Evolutionary conservation across 352 stramenopile genomes (phyloP), one percentile per base, ranked within the genome.

Genomic region (Phytophthora cactorum): DNA sequence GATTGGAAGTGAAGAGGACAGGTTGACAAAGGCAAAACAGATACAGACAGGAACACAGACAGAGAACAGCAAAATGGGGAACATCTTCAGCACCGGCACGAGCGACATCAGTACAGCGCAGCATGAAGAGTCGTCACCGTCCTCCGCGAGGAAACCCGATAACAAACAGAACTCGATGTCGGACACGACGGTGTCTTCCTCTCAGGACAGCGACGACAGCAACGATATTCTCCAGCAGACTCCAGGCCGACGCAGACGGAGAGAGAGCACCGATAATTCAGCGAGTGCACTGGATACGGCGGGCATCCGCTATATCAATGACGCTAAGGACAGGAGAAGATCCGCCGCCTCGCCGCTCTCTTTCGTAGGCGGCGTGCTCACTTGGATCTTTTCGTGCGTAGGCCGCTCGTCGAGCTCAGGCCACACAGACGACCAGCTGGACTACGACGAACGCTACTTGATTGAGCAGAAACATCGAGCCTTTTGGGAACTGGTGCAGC

Each of bases 401-500:
- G 51, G 70, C 14, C 39, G 43, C 9, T 45, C 52, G 11, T 49
- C 57, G 12, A 61, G 17, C 6, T n/a, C 17, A 5, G 38, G 12
- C 8, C 43, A 59, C 17, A n/a, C 15, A 3, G 36, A 55, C 9
- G 58, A 68, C n/a, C 44, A 66, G 0, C 12, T 52, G 53, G 46
- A 60, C 27, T 66, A 57, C 41, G 79, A 84, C 63, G 64, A 74
- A 25, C 72, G 69, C 41, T 81, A 68, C 34, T 47, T 88, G 38
- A 68, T 73, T 15, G 84, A 92, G 32, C 72, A 90, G 51, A 89
- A 89, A 56, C 86, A 93, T 55, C 77, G 74, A 39, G 74, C 78
- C n/a, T 93, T 93, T 59, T 93, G 86, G 86, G 74, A 90, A 49
- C 73, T 94, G 17, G 86, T 94, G 56, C 82, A 91, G 65, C 67